Base-by-base conservation (phyloP, 1,284 basidiomycete species). In the Trametes hirsuta region DNA sequence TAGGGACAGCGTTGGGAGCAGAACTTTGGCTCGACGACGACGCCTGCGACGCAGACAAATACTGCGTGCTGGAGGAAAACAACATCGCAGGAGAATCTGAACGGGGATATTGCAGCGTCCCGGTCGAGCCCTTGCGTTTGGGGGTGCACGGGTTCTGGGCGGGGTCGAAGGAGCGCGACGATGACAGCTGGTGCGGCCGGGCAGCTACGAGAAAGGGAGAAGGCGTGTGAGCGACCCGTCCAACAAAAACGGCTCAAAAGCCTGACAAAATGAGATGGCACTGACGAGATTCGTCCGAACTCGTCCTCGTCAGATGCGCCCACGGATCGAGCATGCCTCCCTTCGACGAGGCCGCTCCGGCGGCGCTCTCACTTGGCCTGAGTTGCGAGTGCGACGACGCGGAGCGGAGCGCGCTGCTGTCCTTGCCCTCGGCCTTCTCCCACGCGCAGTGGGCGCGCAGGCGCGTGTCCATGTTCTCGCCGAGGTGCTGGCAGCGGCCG, bases 261-360 rank as follows among this genome's bases (percentile, higher is more conserved):
- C 44, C 30, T 25, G 18, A n/a, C 34, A 35, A 46, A 22, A 14
- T 47, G 47, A 61, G 59, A 53, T 1, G 62, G 51, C 53, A 78
- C 83, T 62, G 62, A 89, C 88, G 74, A 66, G 76, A 75, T 41
- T 86, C 81, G 59, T 88, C 86, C 47, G 82, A 84, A 37, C 79
- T 72, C 55, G 81, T 77, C 59, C 80, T 76, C 34, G 68, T 59
- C 59, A 76, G 61, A 37, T 69, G 59, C 24, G 71, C 67, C 57
- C 75, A 76, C 34, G 74, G 71, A 63, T 79, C 69, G 15, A 66
- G 44, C 36, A 59, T 60, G 10, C 42, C 50, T 30, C 55, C 58
- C 8, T 55, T 62, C 34, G 52, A 46, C 40, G 25, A 58, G 10
- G 55, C 59, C 10, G 60, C 53, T 8, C 55, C 60, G 15, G 53